Evolutionary conservation across 2,329 filamentous ascomycete species (phyloP), one percentile per base, ranked within the genome.

Genomic region (Beauveria medogensis): DNA sequence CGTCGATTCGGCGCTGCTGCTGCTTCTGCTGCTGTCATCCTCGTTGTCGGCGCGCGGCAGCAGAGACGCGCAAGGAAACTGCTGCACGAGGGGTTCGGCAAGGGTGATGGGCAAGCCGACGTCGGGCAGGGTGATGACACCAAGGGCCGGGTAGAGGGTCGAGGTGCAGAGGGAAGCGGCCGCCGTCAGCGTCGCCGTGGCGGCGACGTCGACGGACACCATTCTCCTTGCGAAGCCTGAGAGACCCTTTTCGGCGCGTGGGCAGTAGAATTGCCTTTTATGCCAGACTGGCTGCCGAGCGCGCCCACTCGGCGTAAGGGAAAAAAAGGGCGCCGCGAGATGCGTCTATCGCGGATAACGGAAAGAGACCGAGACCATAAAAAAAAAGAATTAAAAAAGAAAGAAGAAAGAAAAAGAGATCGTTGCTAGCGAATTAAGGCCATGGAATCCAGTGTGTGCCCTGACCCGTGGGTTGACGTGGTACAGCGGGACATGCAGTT

Each of bases 81-180:
- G 65, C 73, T 85, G 89, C 64, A 86, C 73, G 66, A 83, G 82
- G 63, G 83, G 77, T 62, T 79, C 74, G 53, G 81, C 79, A 66
- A 90, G 78, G 50, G 82, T 86, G 67, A 88, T 77, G 65, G 80
- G 66, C 28, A 67, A 76, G 60, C 81, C 77, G 65, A 78, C 79
- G 64, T 78, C 75, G 59, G 75, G 74, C 61, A 88, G 70, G 62
- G 80, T 77, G 65, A 82, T 69, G 53, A 80, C 69, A 57, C 77
- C 79, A 61, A 73, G 73, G 57, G 74, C 73, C 3, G 79, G 77
- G 37, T 82, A 70, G 60, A 75, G 71, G 59, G 74, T 72, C 48
- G 75, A 74, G 37, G 74, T 72, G 70, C 78, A 80, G 57, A 72
- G 66, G 58, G 69, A 65, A 41, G 71, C 65, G 59, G 67, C 66